Evolutionary conservation across 352 stramenopile species (phyloP).

Genomic region (Phytophthora pinifolia): DNA sequence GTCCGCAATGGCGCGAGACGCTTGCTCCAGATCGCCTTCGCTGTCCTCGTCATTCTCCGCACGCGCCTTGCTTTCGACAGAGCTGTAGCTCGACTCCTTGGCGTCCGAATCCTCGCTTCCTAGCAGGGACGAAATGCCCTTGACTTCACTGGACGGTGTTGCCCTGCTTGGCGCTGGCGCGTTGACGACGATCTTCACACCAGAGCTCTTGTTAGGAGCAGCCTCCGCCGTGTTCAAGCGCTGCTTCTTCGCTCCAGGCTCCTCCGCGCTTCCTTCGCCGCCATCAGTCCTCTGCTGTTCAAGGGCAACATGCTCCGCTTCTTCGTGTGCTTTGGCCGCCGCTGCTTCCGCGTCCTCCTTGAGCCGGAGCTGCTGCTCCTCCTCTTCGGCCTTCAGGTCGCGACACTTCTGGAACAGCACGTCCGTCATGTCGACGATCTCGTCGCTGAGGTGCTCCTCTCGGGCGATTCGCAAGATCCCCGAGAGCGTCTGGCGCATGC

Average conservation of each 20-base stretch:
- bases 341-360: slow-evolving; percentile 32
- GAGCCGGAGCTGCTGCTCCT: slow-evolving; percentile 35
- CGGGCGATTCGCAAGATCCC: slow-evolving; percentile 60
- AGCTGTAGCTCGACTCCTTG: slow-evolving; percentile 25
- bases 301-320: slow-evolving; percentile 14
- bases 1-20: slow-evolving; percentile 39
- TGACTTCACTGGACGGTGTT: slow-evolving; percentile 24
- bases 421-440: slow-evolving; percentile 56
- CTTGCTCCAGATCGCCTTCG: slow-evolving; percentile 35
- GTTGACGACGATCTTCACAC: neutral
- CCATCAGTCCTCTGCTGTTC: slow-evolving; percentile 9
- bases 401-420: slow-evolving; percentile 59
- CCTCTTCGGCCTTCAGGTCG: slow-evolving; percentile 46
- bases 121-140: slow-evolving; percentile 38
- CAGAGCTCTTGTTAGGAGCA: slow-evolving; percentile 9
- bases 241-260: slow-evolving; percentile 42
- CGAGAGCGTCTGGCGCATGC: slow-evolving; percentile 51
- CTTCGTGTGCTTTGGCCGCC: slow-evolving; percentile 24
- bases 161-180: slow-evolving; percentile 6
- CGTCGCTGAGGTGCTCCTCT: slow-evolving; percentile 56
- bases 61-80: slow-evolving; percentile 21
- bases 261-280: slow-evolving; percentile 21
- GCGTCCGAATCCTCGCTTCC: too few species aligned
- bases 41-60: slow-evolving; percentile 33
- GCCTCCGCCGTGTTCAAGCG: slow-evolving; percentile 16